Evolutionary conservation across 2,329 filamentous ascomycete genomes (phyloP).

Genomic region (Iodosphaeria phyllophila): DNA sequence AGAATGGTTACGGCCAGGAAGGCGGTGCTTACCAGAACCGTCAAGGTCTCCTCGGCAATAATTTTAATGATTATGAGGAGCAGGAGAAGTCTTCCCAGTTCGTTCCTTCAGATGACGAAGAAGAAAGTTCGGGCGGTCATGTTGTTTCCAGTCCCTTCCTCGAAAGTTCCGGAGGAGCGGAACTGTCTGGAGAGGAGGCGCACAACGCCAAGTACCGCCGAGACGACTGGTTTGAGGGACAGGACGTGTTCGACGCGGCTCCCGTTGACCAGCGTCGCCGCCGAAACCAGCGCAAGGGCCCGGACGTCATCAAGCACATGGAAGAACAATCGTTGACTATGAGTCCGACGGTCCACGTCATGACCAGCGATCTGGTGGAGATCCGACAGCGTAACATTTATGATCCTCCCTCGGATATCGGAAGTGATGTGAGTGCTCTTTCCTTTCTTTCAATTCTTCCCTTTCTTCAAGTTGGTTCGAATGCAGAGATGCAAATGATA

Average conservation of each 20-base stretch:
- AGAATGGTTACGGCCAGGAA: no score
- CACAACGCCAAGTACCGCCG: constrained; percentile 33
- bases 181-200: constrained; percentile 10
- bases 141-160: no score
- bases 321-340: constrained; percentile 44
- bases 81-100: constrained; percentile 9
- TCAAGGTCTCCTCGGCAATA: no score
- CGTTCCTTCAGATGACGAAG: constrained; percentile 11
- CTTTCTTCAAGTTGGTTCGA: no score
- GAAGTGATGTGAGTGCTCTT: constrained; percentile 24
- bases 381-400: constrained; percentile 38
- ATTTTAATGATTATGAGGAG: constrained; percentile 6
- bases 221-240: constrained; percentile 57
- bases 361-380: constrained; percentile 30
- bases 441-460: no score
- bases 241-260: constrained; percentile 68
- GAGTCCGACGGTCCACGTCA: constrained; percentile 45
- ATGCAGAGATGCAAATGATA: no score
- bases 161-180: constrained; percentile 2
- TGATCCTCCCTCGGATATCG: constrained; percentile 34
- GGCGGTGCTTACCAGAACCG: no score
- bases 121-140: no score
- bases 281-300: constrained; percentile 62
- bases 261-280: constrained; percentile 54
- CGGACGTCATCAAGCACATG: constrained; percentile 50